phyloP scores from a whole-genome alignment of 805 yeast genomes.

The Lipomyces lipofer region DNA sequence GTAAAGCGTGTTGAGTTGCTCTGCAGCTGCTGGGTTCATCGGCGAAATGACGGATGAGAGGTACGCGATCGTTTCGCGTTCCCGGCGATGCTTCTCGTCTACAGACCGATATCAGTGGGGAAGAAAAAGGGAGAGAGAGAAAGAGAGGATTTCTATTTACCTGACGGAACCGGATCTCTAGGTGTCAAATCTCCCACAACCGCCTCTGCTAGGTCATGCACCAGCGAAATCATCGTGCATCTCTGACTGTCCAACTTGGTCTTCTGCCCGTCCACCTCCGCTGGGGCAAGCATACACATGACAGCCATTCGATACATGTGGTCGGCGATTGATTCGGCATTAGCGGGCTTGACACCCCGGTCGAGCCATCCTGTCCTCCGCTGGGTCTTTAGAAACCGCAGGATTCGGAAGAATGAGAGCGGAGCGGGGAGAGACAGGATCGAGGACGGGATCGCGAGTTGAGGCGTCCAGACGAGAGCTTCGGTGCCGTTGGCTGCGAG shows the following conservation, averaged over 20 bases:
- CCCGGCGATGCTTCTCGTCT: constrained; percentile 81
- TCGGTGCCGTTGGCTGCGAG: neutral
- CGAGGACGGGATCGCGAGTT: constrained; percentile 49
- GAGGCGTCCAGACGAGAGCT: constrained; percentile 16
- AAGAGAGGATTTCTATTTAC: constrained; percentile 19
- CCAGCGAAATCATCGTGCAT: constrained; percentile 81
- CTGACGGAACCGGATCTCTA: constrained; percentile 64
- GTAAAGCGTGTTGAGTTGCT: constrained; percentile 73
- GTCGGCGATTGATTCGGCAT: constrained; percentile 51
- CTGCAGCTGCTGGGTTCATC: constrained; percentile 63
- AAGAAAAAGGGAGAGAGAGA: neutral
- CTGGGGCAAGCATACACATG: constrained; percentile 65
- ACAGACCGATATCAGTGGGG: no score
- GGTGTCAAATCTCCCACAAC: constrained; percentile 96
- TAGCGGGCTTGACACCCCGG: constrained; percentile 50
- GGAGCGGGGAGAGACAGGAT: constrained; percentile 28
- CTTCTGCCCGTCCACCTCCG: no score
- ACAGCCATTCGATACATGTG: constrained; percentile 95
- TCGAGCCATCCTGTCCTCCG: constrained; percentile 95
- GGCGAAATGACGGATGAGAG: constrained; percentile 60
- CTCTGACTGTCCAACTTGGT: constrained; percentile 58
- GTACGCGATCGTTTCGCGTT: constrained; percentile 68
- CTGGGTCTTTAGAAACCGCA: constrained; percentile 60
- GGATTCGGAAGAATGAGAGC: constrained; percentile 26
- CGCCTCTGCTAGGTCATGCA: constrained; percentile 93